Base-by-base conservation (phyloP, 2,329 filamentous ascomycete genomes). In the Penicillium sp. region DNA sequence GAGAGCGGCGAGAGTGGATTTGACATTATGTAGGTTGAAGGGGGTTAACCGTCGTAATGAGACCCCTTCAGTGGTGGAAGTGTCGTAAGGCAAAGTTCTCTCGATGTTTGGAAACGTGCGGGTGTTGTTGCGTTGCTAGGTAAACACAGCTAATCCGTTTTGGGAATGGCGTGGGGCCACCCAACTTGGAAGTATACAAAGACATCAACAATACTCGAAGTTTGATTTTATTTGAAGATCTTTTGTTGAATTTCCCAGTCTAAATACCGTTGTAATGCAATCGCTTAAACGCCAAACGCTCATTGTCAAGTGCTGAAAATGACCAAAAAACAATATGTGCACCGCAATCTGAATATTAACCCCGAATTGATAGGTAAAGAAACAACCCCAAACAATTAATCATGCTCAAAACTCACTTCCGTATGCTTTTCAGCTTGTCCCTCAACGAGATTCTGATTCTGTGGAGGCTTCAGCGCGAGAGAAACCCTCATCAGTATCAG, bases 1-100 rank as follows among this genome's bases (percentile, higher is more conserved):
- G 72, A 71, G 41, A 76, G 64, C n/a, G 70, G 68, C 5, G 70
- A 74, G 28, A 76, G 59, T 46, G 73, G 71, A 50, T 68, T 69
- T 48, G 71, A 64, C 72, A 75, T 76, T 11, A n/a, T 31, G 38
- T 27, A 18, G 14, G 5, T 41, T 41, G 13, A 41, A 41, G 13
- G 39, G 39, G 35, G 16, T 13, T 13, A 24, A 25, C 20, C 25
- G 22, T 16, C 20, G 14, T 9, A 27, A n/a, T 16, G 7, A 22
- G 39, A n/a, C 24, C 39, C 39, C 39, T 41, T 27, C 20, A 16
- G 24, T 41, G 39, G 11, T 41, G 22, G 16, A 38, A 18, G 18
- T 38, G 18, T 38, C 35, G 20, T 11, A 36, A 18, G 33, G 33
- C 33, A 36, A 36, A 20, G 33, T 36, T 36, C 16, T 36, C 33